Conservation (phyloP, 139 green algal species). For the Trebouxia sp. region DNA sequence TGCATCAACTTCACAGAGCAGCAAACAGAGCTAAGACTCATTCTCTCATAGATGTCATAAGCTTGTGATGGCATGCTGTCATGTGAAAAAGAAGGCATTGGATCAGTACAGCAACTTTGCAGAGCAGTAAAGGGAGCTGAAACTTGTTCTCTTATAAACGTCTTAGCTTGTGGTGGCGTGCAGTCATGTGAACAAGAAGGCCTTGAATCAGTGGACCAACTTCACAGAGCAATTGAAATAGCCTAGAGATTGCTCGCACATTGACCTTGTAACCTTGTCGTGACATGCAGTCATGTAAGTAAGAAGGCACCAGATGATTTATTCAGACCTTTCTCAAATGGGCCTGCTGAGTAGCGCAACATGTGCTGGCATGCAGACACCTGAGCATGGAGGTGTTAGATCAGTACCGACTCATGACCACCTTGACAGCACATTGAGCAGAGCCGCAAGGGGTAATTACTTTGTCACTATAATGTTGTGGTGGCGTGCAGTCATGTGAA, state of each 20-base stretch:
- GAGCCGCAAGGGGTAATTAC: not conserved
- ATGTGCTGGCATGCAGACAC: not conserved
- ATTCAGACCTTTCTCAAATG: too few relatives aligned
- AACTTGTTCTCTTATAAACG: not conserved
- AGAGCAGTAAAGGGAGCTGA: not conserved
- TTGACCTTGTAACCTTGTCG: too few relatives aligned
- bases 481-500: conserved; percentile 83
- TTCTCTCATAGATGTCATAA: too few relatives aligned
- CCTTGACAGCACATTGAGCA: not conserved
- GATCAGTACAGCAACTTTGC: not conserved
- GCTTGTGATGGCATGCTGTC: too few relatives aligned
- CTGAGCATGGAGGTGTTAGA: not conserved
- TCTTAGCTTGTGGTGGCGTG: conserved; percentile 1
- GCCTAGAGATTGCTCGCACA: too few relatives aligned
- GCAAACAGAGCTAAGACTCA: conserved; percentile 71
- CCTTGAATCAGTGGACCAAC: conserved; percentile 90
- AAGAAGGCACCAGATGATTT: conserved; percentile 96
- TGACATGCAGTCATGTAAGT: conserved; percentile 86
- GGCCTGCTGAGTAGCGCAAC: too few relatives aligned
- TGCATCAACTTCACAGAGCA: conserved; percentile 90
- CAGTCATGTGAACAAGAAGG: conserved; percentile 93
- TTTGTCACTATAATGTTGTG: not conserved
- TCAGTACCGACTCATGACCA: too few relatives aligned
- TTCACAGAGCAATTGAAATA: too few relatives aligned
- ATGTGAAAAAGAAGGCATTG: not conserved